Conservation (phyloP, 331 rosid genomes). For the Acacia concinna region DNA sequence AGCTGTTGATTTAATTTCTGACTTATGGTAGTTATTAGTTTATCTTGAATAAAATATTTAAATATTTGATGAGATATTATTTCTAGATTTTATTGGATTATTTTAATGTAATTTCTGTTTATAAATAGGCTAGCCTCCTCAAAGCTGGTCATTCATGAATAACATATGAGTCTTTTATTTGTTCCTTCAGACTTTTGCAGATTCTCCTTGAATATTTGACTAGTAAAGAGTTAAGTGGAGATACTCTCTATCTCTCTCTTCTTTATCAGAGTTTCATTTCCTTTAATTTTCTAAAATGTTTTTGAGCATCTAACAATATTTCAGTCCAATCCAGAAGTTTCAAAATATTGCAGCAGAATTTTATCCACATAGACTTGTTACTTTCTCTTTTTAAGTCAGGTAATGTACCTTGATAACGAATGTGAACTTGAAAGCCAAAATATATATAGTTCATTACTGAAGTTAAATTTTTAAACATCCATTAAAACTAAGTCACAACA, state of each 20-base stretch:
- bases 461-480: background rate
- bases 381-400: background rate
- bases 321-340: background rate
- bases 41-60: background rate
- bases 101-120: background rate
- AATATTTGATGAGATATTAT: background rate
- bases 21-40: too few species aligned
- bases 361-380: background rate
- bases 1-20: too few species aligned
- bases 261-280: too few species aligned
- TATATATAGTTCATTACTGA: background rate
- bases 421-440: background rate
- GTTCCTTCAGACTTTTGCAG: background rate
- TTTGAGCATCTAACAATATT: background rate
- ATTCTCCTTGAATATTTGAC: too few species aligned
- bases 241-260: too few species aligned
- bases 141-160: background rate
- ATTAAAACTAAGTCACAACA: background rate
- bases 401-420: background rate
- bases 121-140: background rate
- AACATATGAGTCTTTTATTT: too few species aligned
- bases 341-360: background rate
- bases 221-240: too few species aligned
- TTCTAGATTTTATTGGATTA: background rate
- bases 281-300: too few species aligned